Conservation (phyloP, 176 grass and related monocot species). For the Aegilops sharonensis region DNA sequence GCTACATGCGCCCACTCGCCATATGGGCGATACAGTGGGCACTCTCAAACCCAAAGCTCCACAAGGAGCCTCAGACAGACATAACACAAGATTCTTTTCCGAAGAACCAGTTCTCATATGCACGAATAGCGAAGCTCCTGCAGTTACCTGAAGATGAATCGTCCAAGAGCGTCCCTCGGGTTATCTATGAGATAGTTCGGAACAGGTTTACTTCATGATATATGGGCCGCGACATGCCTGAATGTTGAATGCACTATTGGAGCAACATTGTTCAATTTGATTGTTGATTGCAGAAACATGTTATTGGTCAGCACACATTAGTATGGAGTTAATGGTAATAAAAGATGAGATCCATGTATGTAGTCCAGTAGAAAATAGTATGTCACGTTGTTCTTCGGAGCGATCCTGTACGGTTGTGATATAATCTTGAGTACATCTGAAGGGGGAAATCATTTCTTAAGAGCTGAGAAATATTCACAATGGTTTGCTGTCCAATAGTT, state of each 20-base stretch:
- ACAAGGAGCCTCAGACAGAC: slow-evolving; percentile 33
- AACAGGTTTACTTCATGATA: slow-evolving; percentile 53
- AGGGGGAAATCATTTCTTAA: neutral
- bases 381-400: neutral
- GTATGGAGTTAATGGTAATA: neutral
- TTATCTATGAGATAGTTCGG: slow-evolving; percentile 76
- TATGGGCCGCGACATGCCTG: neutral
- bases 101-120: slow-evolving; percentile 58
- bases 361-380: neutral
- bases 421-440: neutral
- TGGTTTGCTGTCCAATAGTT: neutral
- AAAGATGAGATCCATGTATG: neutral
- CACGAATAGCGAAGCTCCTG: slow-evolving; percentile 70
- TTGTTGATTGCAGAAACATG: slow-evolving; percentile 20
- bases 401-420: neutral
- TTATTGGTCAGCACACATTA: neutral
- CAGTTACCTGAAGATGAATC: slow-evolving; percentile 65
- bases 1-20: slow-evolving; percentile 93
- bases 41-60: slow-evolving; percentile 60
- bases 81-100: slow-evolving; percentile 36
- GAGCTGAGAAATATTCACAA: neutral
- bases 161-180: slow-evolving; percentile 55
- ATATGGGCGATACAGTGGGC: slow-evolving; percentile 98
- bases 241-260: neutral
- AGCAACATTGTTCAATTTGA: neutral